Base-by-base conservation (phyloP, 768 basidiomycete species). In the Suillus tomentosus region DNA sequence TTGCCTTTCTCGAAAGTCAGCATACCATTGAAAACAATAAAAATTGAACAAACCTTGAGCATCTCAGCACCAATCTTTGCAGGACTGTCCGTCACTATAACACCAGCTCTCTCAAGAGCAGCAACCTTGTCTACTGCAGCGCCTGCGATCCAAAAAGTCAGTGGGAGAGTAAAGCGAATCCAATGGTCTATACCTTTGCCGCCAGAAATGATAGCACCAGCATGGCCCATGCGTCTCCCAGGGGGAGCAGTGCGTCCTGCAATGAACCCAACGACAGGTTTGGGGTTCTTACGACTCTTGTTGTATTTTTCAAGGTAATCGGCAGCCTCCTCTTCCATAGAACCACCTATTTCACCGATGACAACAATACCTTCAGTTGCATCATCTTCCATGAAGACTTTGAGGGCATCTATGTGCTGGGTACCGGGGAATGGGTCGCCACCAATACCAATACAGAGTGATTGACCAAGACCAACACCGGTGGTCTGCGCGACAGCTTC, bases 271-370 rank as follows among this genome's bases (percentile, higher is more conserved):
- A 99, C 94, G 42, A 99, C 95, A 57, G 97, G 97, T 79, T 99
- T 99, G 63, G 94, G 94, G 68, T 88, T 82, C 62, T 78, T 78
- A 61, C 92, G 85, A 34, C 90, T 94, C 80, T 94, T 92, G 84
- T 99, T 99, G 82, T 92, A 90, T 77, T 85, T 84, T 75, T 92
- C 91, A 62, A 99, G 82, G 79, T 96, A 99, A 70, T 95, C 97
- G 6, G 97, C 97, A 8, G 97, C 97, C 68, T 99, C 96, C 77
- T 99, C 97, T 79, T 99, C 97, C 96, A 98, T 97, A 9, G 94
- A 91, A 24, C 97, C 97, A 67, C 97, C 97, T 70, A 99, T 99
- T 80, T 99, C 97, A 65, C 97, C 97, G 70, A 99, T 99, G 66
- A 99, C 82, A 67, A 99, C 96, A 68, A 99, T 96, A 92, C 94